Base-by-base conservation (phyloP, 306 rosid genomes). In the Corylus heterophylla region DNA sequence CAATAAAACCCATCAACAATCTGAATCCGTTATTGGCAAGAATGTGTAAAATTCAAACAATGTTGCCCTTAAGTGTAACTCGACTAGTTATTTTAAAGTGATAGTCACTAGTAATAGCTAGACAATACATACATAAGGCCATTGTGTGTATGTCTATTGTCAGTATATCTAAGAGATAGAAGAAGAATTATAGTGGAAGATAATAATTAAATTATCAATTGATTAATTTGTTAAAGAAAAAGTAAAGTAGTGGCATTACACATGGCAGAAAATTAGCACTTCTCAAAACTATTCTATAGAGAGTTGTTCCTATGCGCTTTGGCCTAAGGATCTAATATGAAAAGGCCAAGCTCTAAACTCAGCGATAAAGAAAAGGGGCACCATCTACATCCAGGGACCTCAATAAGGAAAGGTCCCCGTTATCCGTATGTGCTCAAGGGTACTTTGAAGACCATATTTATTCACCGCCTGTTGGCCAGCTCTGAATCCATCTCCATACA, bases 401-500 rank as follows among this genome's bases (percentile, higher is more conserved):
- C 91, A 92, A 79, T 56, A 87, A 44, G 99, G 99, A 75, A 96
- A 96, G 52, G 80, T 82, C 62, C 98, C 99, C 0, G 97, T 93
- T 92, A 84, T 86, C 84, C 77, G 81, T 74, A 96, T 96, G 82
- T 96, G 98, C 76, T 91, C 86, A 58, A 96, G 98, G 84, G 99
- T 96, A 52, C 82, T 86, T 73, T 58, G 80, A 64, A 96, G 92
- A 84, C 99, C 99, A 86, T 87, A 93, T 78, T 87, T 91, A 22
- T 84, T 82, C 48, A 96, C 97, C 7, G 99, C 99, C 77, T 67
- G 78, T 62, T 91, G 98, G 68, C 97, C 99, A 8, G 98, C 98
- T 81, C 99, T 86, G 74, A 75, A 96, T 75, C 99, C 99, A 74
- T 88, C 98, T 77, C 99, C 99, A 76, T 96, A 96, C 59, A 96